Percentiles rank a stretch among this genome's conserved stretches.
phyloP scores from a whole-genome alignment of 2,329 filamentous ascomycete genomes.

The Camillea tinctor region DNA sequence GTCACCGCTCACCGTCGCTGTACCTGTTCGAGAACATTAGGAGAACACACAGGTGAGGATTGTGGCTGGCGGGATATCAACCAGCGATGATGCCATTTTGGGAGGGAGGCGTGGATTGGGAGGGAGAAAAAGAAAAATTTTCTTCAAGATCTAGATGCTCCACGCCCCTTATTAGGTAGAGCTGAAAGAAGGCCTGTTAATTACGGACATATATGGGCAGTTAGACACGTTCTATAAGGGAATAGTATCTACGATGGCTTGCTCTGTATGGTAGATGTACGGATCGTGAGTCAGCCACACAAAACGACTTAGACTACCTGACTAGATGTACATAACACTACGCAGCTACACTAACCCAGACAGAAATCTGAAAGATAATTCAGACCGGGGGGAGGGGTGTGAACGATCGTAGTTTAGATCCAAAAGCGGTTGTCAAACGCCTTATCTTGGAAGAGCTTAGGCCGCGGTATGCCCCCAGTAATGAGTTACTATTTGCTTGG shows the following conservation, averaged over 20 bases:
- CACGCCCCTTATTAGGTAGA: background rate
- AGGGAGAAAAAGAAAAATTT: background rate
- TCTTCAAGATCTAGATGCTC: background rate
- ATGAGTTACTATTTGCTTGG: slow-evolving; percentile 5
- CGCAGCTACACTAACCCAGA: too few species aligned
- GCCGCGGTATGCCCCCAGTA: slow-evolving; percentile 7
- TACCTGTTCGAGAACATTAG: background rate
- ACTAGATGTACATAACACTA: too few species aligned
- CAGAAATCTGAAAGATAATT: background rate
- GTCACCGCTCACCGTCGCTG: background rate
- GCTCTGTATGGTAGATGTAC: background rate
- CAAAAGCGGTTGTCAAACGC: background rate
- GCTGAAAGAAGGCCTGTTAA: background rate
- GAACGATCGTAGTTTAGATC: background rate
- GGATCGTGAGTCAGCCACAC: background rate
- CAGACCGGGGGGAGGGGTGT: background rate
- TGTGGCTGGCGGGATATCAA: background rate
- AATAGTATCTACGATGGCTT: background rate
- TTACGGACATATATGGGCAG: background rate
- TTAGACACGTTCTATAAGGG: background rate
- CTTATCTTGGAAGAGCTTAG: slow-evolving; percentile 9
- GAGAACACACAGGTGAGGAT: background rate
- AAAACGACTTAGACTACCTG: background rate
- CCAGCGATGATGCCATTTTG: background rate
- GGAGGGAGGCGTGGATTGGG: background rate